Percentiles rank a stretch among this genome's conserved stretches.
phyloP scores from a whole-genome alignment of 2,329 filamentous ascomycete genomes.

The Thielaviopsis ethacetica region DNA sequence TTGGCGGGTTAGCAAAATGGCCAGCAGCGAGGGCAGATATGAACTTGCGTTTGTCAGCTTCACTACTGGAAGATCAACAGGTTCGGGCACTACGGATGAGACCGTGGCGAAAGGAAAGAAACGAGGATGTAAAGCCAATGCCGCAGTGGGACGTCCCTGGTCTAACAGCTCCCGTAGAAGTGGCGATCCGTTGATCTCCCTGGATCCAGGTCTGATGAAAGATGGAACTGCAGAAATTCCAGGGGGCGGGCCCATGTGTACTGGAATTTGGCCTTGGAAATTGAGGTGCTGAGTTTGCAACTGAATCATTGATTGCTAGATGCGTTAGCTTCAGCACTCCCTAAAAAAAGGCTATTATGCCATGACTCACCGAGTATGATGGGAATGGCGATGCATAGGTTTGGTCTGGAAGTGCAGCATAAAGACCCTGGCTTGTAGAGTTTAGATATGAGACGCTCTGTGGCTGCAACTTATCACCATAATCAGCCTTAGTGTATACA shows the following conservation, averaged over 20 bases:
- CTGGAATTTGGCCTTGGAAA: not conserved
- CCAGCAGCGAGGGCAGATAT: not conserved
- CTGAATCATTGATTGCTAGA: not conserved
- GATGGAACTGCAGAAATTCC: not conserved
- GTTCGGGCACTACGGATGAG: constrained; percentile 16
- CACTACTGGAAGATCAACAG: constrained; percentile 27
- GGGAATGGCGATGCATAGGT: not conserved
- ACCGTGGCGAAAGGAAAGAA: constrained; percentile 33
- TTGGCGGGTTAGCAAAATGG: not conserved
- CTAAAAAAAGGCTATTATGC: not conserved
- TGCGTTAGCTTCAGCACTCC: not conserved
- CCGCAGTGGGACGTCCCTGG: constrained; percentile 20
- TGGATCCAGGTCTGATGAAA: not conserved
- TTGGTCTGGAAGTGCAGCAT: not conserved
- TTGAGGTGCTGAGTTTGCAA: not conserved
- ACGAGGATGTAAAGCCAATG: constrained; percentile 21
- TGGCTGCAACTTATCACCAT: not conserved
- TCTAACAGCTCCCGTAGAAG: constrained; percentile 1
- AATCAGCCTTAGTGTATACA: not conserved
- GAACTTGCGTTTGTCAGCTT: constrained; percentile 33
- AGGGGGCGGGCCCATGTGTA: not conserved
- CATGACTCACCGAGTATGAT: not conserved
- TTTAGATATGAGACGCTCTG: not conserved
- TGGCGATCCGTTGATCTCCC: not conserved
- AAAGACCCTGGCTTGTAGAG: not conserved